Percentiles rank a stretch among this genome's conserved stretches.
Evolutionary conservation across 1,284 basidiomycete species (phyloP).

Genomic region (Vanrija pseudolonga): DNA sequence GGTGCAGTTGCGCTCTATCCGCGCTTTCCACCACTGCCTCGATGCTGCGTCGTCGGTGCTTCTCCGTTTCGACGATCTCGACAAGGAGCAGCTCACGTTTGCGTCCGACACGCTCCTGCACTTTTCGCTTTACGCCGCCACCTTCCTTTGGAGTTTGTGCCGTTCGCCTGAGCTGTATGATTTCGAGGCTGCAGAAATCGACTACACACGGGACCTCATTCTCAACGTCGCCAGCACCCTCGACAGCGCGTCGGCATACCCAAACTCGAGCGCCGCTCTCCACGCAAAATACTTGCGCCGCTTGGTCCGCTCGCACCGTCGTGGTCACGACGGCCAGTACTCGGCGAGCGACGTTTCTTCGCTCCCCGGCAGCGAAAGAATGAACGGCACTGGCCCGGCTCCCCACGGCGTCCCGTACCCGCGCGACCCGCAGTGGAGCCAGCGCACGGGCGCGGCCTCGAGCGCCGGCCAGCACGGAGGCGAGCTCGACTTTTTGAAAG

Average conservation of each 20-base stretch:
- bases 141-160: conserved; percentile 30
- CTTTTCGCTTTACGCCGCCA: conserved; percentile 39
- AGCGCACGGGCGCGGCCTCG: not conserved
- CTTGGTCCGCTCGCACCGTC: conserved; percentile 16
- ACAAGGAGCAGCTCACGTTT: conserved; percentile 28
- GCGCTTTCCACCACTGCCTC: conserved; percentile 35
- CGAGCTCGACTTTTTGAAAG: conserved; percentile 28
- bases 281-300: conserved; percentile 35
- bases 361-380: not conserved
- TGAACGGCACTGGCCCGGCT: not conserved
- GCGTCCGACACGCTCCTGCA: conserved; percentile 39
- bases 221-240: conserved; percentile 28
- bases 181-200: conserved; percentile 29
- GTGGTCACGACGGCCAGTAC: not conserved
- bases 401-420: not conserved
- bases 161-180: conserved; percentile 30
- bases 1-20: conserved; percentile 23
- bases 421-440: not conserved
- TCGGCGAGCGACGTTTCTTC: not conserved
- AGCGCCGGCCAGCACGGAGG: not conserved
- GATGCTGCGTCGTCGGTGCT: conserved; percentile 33
- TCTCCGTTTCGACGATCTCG: conserved; percentile 26
- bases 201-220: conserved; percentile 34
- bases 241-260: conserved; percentile 27
- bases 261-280: conserved; percentile 28